These are phyloP conservation scores for Pichia occidentalis DNA, from an alignment of 805 yeast species.

Conservation along the genomic window DNA sequence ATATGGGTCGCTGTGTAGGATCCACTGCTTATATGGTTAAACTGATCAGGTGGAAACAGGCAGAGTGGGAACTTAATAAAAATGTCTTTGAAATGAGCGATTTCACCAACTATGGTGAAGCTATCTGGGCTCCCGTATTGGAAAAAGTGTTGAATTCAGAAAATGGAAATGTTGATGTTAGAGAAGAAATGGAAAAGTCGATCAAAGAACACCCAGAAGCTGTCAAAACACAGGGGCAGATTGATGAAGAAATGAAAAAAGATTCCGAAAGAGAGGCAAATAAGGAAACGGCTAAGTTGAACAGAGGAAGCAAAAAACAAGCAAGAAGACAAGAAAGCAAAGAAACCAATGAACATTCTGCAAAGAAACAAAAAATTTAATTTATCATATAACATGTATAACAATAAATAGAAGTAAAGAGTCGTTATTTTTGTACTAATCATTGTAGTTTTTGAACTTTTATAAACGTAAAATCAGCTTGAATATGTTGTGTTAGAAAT, in stretches of 20 bases:
- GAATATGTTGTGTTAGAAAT: neutral
- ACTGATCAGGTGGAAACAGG: slow-evolving; percentile 67
- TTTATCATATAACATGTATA: too few species aligned
- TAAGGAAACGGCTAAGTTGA: slow-evolving; percentile 1
- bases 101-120: slow-evolving; percentile 53
- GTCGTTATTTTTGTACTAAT: too few species aligned
- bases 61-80: slow-evolving; percentile 72
- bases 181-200: slow-evolving; percentile 32
- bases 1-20: slow-evolving; percentile 74
- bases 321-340: slow-evolving; percentile 5
- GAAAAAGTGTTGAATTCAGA: slow-evolving; percentile 41
- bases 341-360: neutral
- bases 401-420: too few species aligned
- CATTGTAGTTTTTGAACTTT: too few species aligned
- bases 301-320: neutral
- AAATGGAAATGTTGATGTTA: slow-evolving; percentile 35
- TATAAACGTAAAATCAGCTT: neutral
- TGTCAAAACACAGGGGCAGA: slow-evolving; percentile 4
- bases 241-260: slow-evolving; percentile 6
- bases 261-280: slow-evolving; percentile 8
- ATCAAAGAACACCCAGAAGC: slow-evolving; percentile 17
- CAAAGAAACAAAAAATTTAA: neutral
- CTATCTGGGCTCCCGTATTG: slow-evolving; percentile 66
- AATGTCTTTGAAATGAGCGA: slow-evolving; percentile 64
- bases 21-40: slow-evolving; percentile 86